Conservation (phyloP, 768 basidiomycete genomes). For the Austroboletus eburneus region DNA sequence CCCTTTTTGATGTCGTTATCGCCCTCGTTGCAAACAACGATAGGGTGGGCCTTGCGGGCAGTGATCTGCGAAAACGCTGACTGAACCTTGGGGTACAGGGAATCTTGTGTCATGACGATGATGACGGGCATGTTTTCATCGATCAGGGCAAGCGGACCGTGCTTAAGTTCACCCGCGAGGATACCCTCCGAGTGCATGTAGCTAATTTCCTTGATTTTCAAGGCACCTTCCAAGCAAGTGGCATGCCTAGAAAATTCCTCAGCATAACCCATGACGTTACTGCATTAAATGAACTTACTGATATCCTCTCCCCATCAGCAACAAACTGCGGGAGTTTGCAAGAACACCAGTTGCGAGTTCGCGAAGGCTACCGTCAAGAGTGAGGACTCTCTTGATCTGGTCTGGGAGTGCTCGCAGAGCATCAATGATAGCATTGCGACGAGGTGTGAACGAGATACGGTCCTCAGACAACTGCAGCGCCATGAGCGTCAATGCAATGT, state of each 20-base stretch:
- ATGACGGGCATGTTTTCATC: constrained; percentile 99
- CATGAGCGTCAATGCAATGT: constrained; percentile 97
- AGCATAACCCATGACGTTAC: neutral
- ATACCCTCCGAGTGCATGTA: constrained; percentile 71
- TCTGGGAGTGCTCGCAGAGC: constrained; percentile 86
- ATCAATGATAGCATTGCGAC: constrained; percentile 90
- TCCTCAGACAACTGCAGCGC: constrained; percentile 98
- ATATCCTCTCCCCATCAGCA: constrained; percentile 98
- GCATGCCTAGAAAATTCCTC: constrained; percentile 55
- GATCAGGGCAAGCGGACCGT: constrained; percentile 94
- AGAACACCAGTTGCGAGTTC: constrained; percentile 77
- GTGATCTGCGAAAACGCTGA: constrained; percentile 96
- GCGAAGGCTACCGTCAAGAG: constrained; percentile 71
- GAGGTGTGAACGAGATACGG: constrained; percentile 86
- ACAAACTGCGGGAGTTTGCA: constrained; percentile 75
- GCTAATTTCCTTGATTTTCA: constrained; percentile 99
- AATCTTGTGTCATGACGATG: constrained; percentile 99
- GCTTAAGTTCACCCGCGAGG: constrained; percentile 97
- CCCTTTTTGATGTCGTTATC: constrained; percentile 73
- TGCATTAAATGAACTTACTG: constrained; percentile 52
- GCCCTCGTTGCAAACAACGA: constrained; percentile 93
- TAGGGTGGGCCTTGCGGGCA: constrained; percentile 92
- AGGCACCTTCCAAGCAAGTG: constrained; percentile 94
- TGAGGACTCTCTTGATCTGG: constrained; percentile 85
- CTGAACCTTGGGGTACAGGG: constrained; percentile 97